Evolutionary conservation across 2,329 filamentous ascomycete genomes (phyloP), one percentile per base, ranked within the genome.

Genomic region (Colletotrichum spaethianum): DNA sequence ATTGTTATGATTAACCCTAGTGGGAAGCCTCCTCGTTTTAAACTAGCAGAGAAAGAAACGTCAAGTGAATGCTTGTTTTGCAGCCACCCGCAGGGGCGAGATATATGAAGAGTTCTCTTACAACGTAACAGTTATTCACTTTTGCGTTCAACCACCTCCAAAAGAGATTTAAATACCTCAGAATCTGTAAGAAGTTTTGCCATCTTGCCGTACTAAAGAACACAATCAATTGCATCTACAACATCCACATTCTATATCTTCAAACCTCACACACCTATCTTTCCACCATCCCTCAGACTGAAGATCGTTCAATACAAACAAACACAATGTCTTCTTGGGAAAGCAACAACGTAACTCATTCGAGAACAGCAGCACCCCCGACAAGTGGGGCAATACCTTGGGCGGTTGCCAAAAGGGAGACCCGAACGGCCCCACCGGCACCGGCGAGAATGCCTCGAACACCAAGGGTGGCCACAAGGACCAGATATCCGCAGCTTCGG

Each of bases 381-480:
- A 14, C 14, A 14, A 40, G 36, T 57, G 55, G 55, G 55, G 33
- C 55, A 4, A 40, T 5, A 14, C 11, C 2, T 18, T 23, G 9
- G 57, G 57, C 12, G 40, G 57, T 14, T 60, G 57, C 16, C 12
- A 18, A 20, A 18, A 12, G 8, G 57, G 57, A 31, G 57, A 60
- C 20, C 16, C 26, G 26, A 60, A 46, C 26, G 57, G 57, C 16
- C 57, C 57, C 38, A 60, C 57, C 11, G 57, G 57, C 23, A 60
- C 57, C 4, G 57, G 57, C 7, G 23, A 11, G 4, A 46, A 60
- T 20, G 57, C 57, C 11, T 60, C 57, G 2, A 46, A 33, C 40
- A 44, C 38, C 16, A 42, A 46, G 26, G 57, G 57, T 18, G 57
- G 57, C 18, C 57, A 60, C 9, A 44, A 44, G 12, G 57, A 60